A percentile compares a stretch with the other conserved stretches of the same genome.
These are phyloP conservation scores for Ogataea hybrid DNA, from an alignment of 1,139 yeast species.

Conservation along the genomic window DNA sequence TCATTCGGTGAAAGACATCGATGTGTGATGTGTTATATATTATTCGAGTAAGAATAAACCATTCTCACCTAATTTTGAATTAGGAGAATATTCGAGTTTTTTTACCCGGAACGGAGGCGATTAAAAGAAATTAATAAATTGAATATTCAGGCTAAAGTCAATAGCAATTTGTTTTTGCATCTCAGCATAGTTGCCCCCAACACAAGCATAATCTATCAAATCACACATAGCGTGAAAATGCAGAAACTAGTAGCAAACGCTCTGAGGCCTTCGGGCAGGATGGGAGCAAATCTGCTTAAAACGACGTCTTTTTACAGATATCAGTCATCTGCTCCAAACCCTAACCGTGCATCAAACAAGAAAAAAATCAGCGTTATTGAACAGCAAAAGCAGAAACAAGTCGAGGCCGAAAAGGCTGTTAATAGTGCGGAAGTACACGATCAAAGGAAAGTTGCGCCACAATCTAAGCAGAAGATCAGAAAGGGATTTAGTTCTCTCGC, in stretches of 20 bases:
- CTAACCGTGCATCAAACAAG: conserved; percentile 12
- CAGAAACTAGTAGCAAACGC: background rate
- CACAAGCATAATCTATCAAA: too few relatives aligned
- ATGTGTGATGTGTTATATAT: conserved; percentile 9
- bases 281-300: background rate
- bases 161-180: background rate
- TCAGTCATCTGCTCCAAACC: conserved; percentile 22
- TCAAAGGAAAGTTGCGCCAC: background rate
- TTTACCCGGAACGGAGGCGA: background rate
- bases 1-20: conserved; percentile 39
- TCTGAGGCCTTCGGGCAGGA: background rate
- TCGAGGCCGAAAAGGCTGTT: conserved; percentile 6
- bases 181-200: background rate
- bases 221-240: background rate
- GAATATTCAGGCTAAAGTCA: background rate
- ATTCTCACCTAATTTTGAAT: background rate
- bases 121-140: background rate
- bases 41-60: too few relatives aligned
- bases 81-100: background rate
- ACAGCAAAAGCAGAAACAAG: conserved; percentile 15
- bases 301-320: conserved; percentile 9
- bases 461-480: conserved; percentile 15
- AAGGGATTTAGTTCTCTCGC: conserved; percentile 32
- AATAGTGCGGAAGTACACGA: background rate
- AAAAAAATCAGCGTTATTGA: conserved; percentile 17